A percentile compares a stretch with the other conserved stretches of the same genome.
These are phyloP conservation scores for Letharia lupina DNA, from an alignment of 495 filamentous ascomycete species.

Conservation along the genomic window DNA sequence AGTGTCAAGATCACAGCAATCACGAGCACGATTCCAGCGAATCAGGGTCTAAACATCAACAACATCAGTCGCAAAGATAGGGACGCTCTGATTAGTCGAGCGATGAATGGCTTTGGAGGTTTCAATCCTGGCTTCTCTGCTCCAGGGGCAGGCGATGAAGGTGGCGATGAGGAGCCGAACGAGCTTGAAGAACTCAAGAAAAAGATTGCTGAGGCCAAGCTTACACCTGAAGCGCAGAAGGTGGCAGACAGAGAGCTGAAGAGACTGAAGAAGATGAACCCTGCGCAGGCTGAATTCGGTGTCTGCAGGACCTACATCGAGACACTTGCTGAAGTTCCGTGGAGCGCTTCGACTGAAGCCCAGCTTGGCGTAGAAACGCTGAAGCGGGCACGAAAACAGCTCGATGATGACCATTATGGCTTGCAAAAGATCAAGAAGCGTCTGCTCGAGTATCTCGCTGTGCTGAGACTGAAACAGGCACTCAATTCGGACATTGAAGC, in stretches of 20 bases:
- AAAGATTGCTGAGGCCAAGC: constrained; percentile 68
- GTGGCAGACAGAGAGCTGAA: constrained; percentile 84
- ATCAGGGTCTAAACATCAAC: constrained; percentile 45
- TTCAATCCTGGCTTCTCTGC: constrained; percentile 39
- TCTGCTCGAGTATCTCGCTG: constrained; percentile 89
- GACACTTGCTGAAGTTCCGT: constrained; percentile 89
- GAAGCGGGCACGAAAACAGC: constrained; percentile 69
- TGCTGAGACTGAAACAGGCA: constrained; percentile 85
- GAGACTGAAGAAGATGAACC: constrained; percentile 87
- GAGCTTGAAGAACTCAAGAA: constrained; percentile 91
- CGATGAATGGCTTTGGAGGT: constrained; percentile 43
- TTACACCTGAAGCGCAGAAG: constrained; percentile 69
- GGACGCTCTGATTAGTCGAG: constrained; percentile 44
- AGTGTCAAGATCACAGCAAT: constrained; percentile 70
- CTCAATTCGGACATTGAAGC: constrained; percentile 72
- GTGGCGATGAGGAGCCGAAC: constrained; percentile 64
- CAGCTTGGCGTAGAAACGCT: constrained; percentile 77
- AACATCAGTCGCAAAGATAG: constrained; percentile 45
- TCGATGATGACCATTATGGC: constrained; percentile 95
- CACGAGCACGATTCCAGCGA: constrained; percentile 47
- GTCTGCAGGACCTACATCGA: constrained; percentile 93
- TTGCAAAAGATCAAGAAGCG: constrained; percentile 97
- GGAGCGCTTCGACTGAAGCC: constrained; percentile 80
- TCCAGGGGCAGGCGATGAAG: constrained; percentile 41
- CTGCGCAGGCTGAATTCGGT: constrained; percentile 88